phyloP scores from a whole-genome alignment of 2,329 filamentous ascomycete species.

The Cladorrhinum sp. region DNA sequence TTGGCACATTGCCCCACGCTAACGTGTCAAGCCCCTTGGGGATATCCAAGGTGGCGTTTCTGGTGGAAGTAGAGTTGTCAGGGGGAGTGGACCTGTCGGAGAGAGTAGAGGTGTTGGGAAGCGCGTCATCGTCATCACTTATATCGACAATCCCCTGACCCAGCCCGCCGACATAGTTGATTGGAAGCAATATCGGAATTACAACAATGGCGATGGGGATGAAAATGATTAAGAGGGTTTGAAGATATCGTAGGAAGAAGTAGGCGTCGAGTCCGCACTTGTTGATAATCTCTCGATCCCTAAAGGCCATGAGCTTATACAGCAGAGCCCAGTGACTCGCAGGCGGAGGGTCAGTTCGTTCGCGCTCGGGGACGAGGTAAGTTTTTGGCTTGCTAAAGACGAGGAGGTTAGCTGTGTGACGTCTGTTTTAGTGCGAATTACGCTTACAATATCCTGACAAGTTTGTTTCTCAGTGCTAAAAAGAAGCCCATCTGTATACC shows the following conservation, averaged over 20 bases:
- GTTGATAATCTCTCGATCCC: slow-evolving; percentile 80
- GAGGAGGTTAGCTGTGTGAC: slow-evolving; percentile 6
- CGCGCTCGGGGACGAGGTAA: slow-evolving; percentile 79
- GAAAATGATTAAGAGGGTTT: slow-evolving; percentile 82
- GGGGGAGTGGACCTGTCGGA: too few species aligned
- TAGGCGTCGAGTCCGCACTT: slow-evolving; percentile 96
- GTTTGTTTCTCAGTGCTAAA: slow-evolving; percentile 69
- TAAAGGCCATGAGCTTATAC: slow-evolving; percentile 61
- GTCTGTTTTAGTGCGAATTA: not conserved
- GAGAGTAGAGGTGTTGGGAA: slow-evolving; percentile 26
- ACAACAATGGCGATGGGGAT: slow-evolving; percentile 75
- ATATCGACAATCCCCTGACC: slow-evolving; percentile 51
- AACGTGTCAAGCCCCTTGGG: slow-evolving; percentile 74
- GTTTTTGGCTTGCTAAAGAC: slow-evolving; percentile 70
- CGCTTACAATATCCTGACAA: slow-evolving; percentile 78
- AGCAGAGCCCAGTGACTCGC: slow-evolving; percentile 50
- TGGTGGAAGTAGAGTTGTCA: not conserved
- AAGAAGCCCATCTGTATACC: slow-evolving; percentile 67
- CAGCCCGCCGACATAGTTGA: slow-evolving; percentile 73
- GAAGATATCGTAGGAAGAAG: slow-evolving; percentile 88
- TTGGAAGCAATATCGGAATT: slow-evolving; percentile 78
- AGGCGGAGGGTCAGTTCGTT: slow-evolving; percentile 75
- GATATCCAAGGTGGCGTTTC: slow-evolving; percentile 20
- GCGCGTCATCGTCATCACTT: slow-evolving; percentile 37
- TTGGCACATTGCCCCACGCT: slow-evolving; percentile 81